These are phyloP conservation scores for Saccharomycopsis lassenensis DNA, from an alignment of 805 yeast genomes.

Conservation along the genomic window DNA sequence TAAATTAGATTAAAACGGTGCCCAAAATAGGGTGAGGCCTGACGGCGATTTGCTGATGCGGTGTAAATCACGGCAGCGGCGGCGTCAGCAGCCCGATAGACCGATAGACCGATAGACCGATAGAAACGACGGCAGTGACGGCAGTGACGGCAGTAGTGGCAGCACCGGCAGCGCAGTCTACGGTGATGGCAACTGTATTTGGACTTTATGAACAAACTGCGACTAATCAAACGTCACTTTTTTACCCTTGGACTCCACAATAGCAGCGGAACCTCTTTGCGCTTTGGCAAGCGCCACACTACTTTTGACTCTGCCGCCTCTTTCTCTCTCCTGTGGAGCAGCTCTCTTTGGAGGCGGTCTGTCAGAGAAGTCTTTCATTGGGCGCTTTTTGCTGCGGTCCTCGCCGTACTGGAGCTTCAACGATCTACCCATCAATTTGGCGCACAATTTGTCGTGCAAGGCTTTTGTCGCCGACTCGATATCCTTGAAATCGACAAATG, in stretches of 20 bases:
- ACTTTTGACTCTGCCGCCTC: constrained; percentile 49
- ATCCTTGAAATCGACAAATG: constrained; percentile 77
- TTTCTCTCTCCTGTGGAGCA: constrained; percentile 17
- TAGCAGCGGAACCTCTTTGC: constrained; percentile 80
- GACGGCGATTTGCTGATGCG: too few species aligned
- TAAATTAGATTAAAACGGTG: too few species aligned
- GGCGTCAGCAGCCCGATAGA: too few species aligned
- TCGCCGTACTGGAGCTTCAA: constrained; percentile 89
- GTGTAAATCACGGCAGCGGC: too few species aligned
- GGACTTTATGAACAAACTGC: not conserved
- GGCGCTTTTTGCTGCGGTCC: constrained; percentile 74
- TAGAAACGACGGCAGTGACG: too few species aligned
- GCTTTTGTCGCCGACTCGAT: constrained; percentile 80
- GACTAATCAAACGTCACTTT: constrained; percentile 56
- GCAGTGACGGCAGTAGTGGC: too few species aligned
- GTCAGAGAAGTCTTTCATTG: constrained; percentile 25
- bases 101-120: too few species aligned
- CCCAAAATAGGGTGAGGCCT: too few species aligned
- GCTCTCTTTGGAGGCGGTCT: constrained; percentile 14
- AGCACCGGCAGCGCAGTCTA: too few species aligned
- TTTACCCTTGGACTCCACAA: constrained; percentile 85
- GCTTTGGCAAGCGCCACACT: constrained; percentile 84
- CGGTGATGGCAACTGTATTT: too few species aligned
- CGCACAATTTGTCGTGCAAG: constrained; percentile 56
- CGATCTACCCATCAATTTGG: constrained; percentile 59